These are phyloP conservation scores for Parasarocladium wereldwijsianum DNA, from an alignment of 2,329 filamentous ascomycete genomes.

Conservation along the genomic window DNA sequence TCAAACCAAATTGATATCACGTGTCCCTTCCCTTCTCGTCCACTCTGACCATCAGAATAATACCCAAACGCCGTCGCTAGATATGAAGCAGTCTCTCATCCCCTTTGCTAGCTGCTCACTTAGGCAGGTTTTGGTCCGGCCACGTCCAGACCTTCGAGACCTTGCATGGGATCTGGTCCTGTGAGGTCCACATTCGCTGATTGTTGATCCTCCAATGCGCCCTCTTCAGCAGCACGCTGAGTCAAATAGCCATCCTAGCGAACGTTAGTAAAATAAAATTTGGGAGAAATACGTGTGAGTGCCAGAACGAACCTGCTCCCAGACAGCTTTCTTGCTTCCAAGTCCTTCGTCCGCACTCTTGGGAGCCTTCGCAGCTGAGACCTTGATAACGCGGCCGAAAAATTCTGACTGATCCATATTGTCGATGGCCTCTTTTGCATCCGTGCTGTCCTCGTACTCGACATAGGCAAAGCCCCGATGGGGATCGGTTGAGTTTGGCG, in stretches of 20 bases:
- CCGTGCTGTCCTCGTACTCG: slow-evolving; percentile 73
- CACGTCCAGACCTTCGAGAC: slow-evolving; percentile 81
- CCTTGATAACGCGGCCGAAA: slow-evolving; percentile 83
- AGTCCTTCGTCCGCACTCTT: slow-evolving; percentile 79
- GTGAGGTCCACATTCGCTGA: slow-evolving; percentile 26
- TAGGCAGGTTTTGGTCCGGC: slow-evolving; percentile 75
- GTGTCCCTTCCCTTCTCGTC: no score
- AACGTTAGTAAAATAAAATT: slow-evolving; percentile 7
- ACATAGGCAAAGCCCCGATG: slow-evolving; percentile 95
- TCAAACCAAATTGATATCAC: no score
- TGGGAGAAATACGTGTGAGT: neutral
- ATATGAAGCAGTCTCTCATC: no score
- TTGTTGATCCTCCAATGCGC: slow-evolving; percentile 29
- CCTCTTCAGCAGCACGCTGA: slow-evolving; percentile 67
- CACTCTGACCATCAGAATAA: no score
- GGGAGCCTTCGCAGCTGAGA: slow-evolving; percentile 80
- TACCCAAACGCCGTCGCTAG: slow-evolving; percentile 32
- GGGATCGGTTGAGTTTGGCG: slow-evolving; percentile 59
- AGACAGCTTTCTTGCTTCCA: slow-evolving; percentile 85
- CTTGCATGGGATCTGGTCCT: slow-evolving; percentile 84
- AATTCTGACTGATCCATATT: slow-evolving; percentile 98
- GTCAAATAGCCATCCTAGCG: slow-evolving; percentile 81
- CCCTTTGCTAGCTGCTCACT: no score
- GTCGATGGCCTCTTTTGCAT: slow-evolving; percentile 90
- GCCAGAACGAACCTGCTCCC: slow-evolving; percentile 70